These are phyloP conservation scores for Abrus precatorius DNA, from an alignment of 306 rosid species.

Conservation along the genomic window DNA sequence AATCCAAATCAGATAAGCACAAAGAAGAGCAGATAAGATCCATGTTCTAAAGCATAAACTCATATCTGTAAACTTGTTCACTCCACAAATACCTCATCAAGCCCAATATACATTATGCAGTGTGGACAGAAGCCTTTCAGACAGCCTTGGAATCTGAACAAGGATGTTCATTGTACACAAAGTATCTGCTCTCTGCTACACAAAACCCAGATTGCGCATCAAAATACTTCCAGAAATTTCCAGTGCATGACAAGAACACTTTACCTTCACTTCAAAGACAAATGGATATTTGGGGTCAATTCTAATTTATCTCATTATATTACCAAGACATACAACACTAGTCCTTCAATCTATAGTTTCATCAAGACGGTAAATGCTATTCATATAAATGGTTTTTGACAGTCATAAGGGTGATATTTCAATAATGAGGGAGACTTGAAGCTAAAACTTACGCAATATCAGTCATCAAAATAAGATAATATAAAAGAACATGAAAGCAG, in stretches of 20 bases:
- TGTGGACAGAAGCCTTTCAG: constrained; percentile 15
- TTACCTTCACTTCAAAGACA: constrained; percentile 34
- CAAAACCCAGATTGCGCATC: constrained; percentile 36
- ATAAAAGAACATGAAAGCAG: constrained; percentile 31
- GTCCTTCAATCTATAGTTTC: background rate
- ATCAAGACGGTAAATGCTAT: background rate
- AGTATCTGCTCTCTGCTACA: constrained; percentile 23
- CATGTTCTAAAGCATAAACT: constrained; percentile 22
- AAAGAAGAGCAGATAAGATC: constrained; percentile 34
- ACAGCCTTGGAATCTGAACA: constrained; percentile 7
- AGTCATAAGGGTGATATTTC: constrained; percentile 4
- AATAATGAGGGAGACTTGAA: background rate
- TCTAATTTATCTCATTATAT: constrained; percentile 16
- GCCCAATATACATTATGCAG: constrained; percentile 2
- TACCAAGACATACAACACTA: background rate
- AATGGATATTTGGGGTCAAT: constrained; percentile 9
- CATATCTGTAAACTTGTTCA: constrained; percentile 19
- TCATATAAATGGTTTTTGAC: background rate
- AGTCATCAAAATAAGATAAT: constrained; percentile 8
- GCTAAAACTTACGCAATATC: constrained; percentile 1
- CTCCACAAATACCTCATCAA: constrained; percentile 25
- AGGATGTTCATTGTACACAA: constrained; percentile 20
- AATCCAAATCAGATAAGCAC: constrained; percentile 37
- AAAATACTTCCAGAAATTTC: constrained; percentile 30
- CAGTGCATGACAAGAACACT: constrained; percentile 33